A percentile compares a stretch with the other conserved stretches of the same genome.
phyloP scores from a whole-genome alignment of 352 stramenopile genomes.

The Globisporangium cystogenes region DNA sequence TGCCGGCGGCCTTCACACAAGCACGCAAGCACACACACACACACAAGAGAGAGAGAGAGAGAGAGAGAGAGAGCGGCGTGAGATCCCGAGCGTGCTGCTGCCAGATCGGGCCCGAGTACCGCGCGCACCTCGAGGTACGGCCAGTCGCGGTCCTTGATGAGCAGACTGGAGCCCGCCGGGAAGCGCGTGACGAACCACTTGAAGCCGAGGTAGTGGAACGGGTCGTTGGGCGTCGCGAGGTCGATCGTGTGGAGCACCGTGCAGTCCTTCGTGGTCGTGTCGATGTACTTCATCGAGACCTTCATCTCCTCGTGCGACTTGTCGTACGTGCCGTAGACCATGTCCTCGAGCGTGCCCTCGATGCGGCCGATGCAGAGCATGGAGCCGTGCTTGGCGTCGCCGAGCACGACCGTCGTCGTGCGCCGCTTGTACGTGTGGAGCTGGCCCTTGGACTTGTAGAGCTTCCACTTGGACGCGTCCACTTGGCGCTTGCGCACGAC shows the following conservation, averaged over 20 bases:
- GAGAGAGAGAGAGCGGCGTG: background rate
- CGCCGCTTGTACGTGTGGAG: constrained; percentile 38
- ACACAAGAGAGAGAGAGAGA: background rate
- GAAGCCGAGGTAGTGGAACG: constrained; percentile 38
- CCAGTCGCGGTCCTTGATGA: constrained; percentile 23
- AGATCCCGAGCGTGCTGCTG: no score
- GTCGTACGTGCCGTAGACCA: constrained; percentile 38
- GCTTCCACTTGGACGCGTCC: constrained; percentile 42
- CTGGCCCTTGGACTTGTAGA: constrained; percentile 25
- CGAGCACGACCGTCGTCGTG: background rate
- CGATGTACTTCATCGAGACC: constrained; percentile 23
- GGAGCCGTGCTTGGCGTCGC: constrained; percentile 1
- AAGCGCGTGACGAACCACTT: constrained; percentile 43
- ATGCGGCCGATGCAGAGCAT: constrained; percentile 32
- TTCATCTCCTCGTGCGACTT: constrained; percentile 28
- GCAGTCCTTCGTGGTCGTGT: constrained; percentile 23
- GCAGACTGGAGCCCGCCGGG: background rate
- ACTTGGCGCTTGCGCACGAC: constrained; percentile 15
- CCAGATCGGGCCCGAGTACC: no score
- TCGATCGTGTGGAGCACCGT: constrained; percentile 35
- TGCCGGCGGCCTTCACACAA: constrained; percentile 29
- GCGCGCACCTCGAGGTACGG: constrained; percentile 26
- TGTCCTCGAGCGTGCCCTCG: constrained; percentile 36
- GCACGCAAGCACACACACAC: no score
- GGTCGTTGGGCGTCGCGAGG: constrained; percentile 23